These are phyloP conservation scores for Allium sativum DNA, from an alignment of 106 monocot genomes.

Conservation along the genomic window DNA sequence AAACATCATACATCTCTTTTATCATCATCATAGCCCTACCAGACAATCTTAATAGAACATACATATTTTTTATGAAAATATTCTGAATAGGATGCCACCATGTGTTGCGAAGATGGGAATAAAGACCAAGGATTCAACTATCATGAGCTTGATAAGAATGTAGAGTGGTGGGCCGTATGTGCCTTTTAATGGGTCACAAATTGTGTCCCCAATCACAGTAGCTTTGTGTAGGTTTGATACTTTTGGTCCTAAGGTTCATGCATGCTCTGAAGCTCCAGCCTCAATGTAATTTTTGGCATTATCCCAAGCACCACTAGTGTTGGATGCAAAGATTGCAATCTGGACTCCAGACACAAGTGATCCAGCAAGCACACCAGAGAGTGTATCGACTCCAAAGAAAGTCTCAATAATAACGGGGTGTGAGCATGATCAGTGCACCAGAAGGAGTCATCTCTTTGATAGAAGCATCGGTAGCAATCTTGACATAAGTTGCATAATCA, in stretches of 20 bases:
- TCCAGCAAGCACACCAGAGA: constrained; percentile 58
- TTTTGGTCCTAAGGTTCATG: constrained; percentile 66
- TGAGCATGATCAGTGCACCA: constrained; percentile 61
- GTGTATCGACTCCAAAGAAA: constrained; percentile 54
- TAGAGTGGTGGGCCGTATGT: constrained; percentile 59
- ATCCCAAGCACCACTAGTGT: constrained; percentile 66
- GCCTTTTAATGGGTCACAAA: constrained; percentile 67
- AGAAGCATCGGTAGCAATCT: constrained; percentile 63
- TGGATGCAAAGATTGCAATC: constrained; percentile 62
- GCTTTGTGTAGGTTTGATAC: constrained; percentile 88
- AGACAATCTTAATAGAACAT: no score
- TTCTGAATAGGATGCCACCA: constrained; percentile 50
- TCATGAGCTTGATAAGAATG: constrained; percentile 73
- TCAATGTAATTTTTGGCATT: constrained; percentile 77
- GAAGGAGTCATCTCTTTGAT: constrained; percentile 67
- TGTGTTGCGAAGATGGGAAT: constrained; percentile 48
- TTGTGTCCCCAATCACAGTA: constrained; percentile 87
- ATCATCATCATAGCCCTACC: no score
- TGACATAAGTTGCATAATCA: constrained; percentile 57
- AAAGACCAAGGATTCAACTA: constrained; percentile 54
- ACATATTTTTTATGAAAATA: no score
- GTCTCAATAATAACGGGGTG: constrained; percentile 52
- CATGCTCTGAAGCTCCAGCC: constrained; percentile 86
- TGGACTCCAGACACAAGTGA: constrained; percentile 65
- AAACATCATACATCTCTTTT: no score